These are phyloP conservation scores for Trichophyton mentagrophytes DNA, from an alignment of 2,329 filamentous ascomycete species.

Conservation along the genomic window DNA sequence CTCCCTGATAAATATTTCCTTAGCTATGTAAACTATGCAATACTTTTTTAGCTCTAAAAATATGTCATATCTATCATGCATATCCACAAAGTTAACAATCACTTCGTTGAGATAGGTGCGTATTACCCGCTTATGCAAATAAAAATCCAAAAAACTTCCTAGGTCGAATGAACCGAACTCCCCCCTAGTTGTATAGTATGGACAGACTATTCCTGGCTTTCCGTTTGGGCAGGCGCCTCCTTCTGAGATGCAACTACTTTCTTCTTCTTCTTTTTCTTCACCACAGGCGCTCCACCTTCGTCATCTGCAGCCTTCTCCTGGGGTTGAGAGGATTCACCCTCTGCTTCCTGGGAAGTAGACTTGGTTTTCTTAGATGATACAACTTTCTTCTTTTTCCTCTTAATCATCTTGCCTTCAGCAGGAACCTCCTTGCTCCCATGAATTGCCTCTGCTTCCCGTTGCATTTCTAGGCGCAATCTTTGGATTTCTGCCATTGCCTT, in stretches of 20 bases:
- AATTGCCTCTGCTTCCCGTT: constrained; percentile 37
- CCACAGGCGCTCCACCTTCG: neutral
- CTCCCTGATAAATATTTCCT: neutral
- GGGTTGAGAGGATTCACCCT: constrained; percentile 16
- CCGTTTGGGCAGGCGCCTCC: neutral
- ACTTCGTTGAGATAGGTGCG: neutral
- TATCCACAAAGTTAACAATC: neutral
- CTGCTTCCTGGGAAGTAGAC: constrained; percentile 4
- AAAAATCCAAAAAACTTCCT: neutral
- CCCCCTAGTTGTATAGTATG: neutral
- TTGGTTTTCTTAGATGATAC: constrained; percentile 34
- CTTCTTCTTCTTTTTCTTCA: constrained; percentile 12
- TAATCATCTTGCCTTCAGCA: constrained; percentile 34
- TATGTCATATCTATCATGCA: neutral
- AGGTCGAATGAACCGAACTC: neutral
- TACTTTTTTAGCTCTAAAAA: neutral
- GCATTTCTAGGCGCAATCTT: constrained; percentile 72
- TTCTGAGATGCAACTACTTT: constrained; percentile 6
- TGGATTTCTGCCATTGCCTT: constrained; percentile 83
- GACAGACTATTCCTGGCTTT: neutral
- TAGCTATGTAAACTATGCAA: neutral
- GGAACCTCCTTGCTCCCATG: constrained; percentile 36
- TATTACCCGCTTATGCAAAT: neutral
- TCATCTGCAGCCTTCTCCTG: constrained; percentile 4
- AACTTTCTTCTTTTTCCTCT: constrained; percentile 48